Evolutionary conservation across 345 rosid genomes (phyloP).

Genomic region (Brassica napus): Da-Ae NC_063437.1:1169501-1170000

Average conservation of each 20-base stretch:
- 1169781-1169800: slow-evolving; percentile 95
- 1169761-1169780: slow-evolving; percentile 92
- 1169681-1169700: slow-evolving; percentile 22
- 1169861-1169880: not conserved
- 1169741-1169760: slow-evolving; percentile 92
- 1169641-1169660: not conserved
- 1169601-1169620: slow-evolving; percentile 97
- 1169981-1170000: slow-evolving; percentile 47
- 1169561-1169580: slow-evolving; percentile 97
- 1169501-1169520: slow-evolving; percentile 24
- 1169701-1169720: slow-evolving; percentile 79
- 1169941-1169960: slow-evolving; percentile 98
- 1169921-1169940: slow-evolving; percentile 99
- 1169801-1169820: slow-evolving; percentile 47
- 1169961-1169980: slow-evolving; percentile 87
- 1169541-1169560: slow-evolving; percentile 97
- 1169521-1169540: slow-evolving; percentile 73
- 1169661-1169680: slow-evolving; percentile 18
- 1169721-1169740: slow-evolving; percentile 99
- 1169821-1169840: not conserved
- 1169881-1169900: slow-evolving; percentile 95
- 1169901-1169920: slow-evolving; percentile 92
- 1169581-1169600: slow-evolving; percentile 94
- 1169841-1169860: not conserved
- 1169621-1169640: slow-evolving; percentile 54